Conservation (phyloP, 2,329 filamentous ascomycete genomes). For the Diplodia scrobiculata region DNA sequence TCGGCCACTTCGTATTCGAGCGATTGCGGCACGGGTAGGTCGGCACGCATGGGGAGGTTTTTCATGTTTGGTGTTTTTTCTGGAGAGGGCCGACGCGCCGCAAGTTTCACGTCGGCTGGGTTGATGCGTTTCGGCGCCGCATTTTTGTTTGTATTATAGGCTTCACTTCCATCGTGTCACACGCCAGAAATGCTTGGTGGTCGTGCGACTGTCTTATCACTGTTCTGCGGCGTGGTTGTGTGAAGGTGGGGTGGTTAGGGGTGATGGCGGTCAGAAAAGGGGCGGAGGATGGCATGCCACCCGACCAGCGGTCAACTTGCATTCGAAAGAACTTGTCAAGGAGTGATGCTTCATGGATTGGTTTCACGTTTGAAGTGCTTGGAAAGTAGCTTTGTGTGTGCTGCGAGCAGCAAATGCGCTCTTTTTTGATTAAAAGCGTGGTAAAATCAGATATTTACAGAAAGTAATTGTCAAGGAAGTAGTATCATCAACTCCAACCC, state of each 20-base stretch:
- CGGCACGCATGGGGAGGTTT: background rate
- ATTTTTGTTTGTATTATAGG: too few relatives aligned
- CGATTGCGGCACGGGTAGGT: background rate
- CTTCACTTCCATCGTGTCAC: background rate
- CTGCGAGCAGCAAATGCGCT: slow-evolving; percentile 20
- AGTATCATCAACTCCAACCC: too few relatives aligned
- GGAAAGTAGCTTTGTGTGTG: background rate
- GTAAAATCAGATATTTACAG: slow-evolving; percentile 21
- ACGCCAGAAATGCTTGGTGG: background rate
- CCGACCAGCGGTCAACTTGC: too few relatives aligned
- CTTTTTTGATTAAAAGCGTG: slow-evolving; percentile 11
- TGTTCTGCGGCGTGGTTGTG: background rate
- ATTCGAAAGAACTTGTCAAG: too few relatives aligned
- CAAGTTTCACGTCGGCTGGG: too few relatives aligned
- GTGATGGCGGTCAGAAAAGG: too few relatives aligned
- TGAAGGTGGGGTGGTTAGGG: too few relatives aligned
- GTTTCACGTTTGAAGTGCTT: background rate
- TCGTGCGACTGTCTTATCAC: background rate
- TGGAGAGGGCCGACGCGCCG: background rate
- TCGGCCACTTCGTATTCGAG: background rate
- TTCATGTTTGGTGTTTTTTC: background rate
- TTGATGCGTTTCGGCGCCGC: background rate
- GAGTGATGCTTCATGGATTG: too few relatives aligned
- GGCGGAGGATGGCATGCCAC: too few relatives aligned
- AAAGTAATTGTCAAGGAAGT: slow-evolving; percentile 6